Percentiles rank a stretch among this genome's conserved stretches.
Evolutionary conservation across 176 grass and related monocot genomes (phyloP).

Genomic region (Calamus simplicifolius): DNA sequence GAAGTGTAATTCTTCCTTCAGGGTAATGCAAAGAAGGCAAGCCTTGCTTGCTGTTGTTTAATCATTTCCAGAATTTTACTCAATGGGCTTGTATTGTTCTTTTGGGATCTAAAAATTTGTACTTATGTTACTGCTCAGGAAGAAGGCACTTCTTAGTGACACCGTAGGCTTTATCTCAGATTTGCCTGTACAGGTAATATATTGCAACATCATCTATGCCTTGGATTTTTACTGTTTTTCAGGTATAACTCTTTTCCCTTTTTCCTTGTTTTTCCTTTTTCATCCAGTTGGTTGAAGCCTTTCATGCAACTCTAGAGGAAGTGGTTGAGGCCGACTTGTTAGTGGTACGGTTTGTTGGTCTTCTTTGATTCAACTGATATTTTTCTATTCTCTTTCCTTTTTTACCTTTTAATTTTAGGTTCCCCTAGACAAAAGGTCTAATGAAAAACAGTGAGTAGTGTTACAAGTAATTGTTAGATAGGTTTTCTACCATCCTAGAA

Average conservation of each 20-base stretch:
- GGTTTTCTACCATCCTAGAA: too few relatives aligned
- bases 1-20: conserved; percentile 92
- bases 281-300: conserved; percentile 82
- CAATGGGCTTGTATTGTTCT: too few relatives aligned
- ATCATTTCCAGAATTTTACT: too few relatives aligned
- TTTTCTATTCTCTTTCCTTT: too few relatives aligned
- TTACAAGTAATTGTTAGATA: too few relatives aligned
- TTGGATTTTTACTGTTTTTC: neutral
- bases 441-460: too few relatives aligned
- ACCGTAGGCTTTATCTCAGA: conserved; percentile 98
- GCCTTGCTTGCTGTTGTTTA: too few relatives aligned
- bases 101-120: neutral
- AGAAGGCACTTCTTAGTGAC: conserved; percentile 77
- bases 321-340: conserved; percentile 92
- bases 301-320: conserved; percentile 96
- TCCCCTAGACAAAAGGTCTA: too few relatives aligned
- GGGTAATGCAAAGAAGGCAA: conserved; percentile 38
- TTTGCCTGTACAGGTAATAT: conserved; percentile 83
- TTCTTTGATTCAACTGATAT: too few relatives aligned
- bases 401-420: too few relatives aligned
- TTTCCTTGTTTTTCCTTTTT: conserved; percentile 15
- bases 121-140: conserved; percentile 39
- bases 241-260: neutral
- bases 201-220: conserved; percentile 1
- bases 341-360: conserved; percentile 45